Percentiles rank a stretch among this genome's conserved stretches.
Evolutionary conservation across 2,329 filamentous ascomycete genomes (phyloP).

Genomic region (Pyrenochaeta sp.): DNA sequence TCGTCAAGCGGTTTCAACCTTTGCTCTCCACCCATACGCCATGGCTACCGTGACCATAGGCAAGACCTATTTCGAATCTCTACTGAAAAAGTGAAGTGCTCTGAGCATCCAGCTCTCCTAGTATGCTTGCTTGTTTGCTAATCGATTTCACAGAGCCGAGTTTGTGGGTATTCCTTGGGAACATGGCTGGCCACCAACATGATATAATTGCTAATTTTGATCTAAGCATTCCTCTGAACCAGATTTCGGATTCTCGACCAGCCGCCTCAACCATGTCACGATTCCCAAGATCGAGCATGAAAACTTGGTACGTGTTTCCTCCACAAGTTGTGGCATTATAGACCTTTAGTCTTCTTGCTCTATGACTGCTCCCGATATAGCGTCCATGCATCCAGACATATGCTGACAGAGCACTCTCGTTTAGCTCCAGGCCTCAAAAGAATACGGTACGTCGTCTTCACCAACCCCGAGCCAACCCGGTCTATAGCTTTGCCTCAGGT

Average conservation of each 20-base stretch:
- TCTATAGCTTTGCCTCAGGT: too few relatives aligned
- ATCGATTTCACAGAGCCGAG: slow-evolving; percentile 51
- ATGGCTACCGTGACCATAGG: slow-evolving; percentile 64
- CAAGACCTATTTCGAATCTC: slow-evolving; percentile 66
- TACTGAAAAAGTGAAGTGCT: slow-evolving; percentile 65
- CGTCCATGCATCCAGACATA: too few relatives aligned
- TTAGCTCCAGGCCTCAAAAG: slow-evolving; percentile 53
- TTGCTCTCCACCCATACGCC: slow-evolving; percentile 18
- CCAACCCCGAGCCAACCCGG: neutral
- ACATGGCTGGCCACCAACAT: neutral
- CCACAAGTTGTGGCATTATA: neutral
- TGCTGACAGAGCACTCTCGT: slow-evolving; percentile 1
- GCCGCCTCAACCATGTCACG: slow-evolving; percentile 54
- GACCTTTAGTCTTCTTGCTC: neutral
- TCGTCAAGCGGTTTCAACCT: slow-evolving; percentile 10
- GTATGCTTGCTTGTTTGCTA: slow-evolving; percentile 24
- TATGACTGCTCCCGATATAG: too few relatives aligned
- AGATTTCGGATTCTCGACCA: slow-evolving; percentile 47
- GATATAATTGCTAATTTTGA: slow-evolving; percentile 6
- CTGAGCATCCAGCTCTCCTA: slow-evolving; percentile 2
- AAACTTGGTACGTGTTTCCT: slow-evolving; percentile 57
- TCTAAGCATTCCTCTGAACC: slow-evolving; percentile 51
- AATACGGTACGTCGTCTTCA: slow-evolving; percentile 68
- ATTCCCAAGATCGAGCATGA: slow-evolving; percentile 70
- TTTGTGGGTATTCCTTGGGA: slow-evolving; percentile 54